A percentile compares a stretch with the other conserved stretches of the same genome.
phyloP scores from a whole-genome alignment of 1,284 basidiomycete species.

The Irpex rosettiformis region DNA sequence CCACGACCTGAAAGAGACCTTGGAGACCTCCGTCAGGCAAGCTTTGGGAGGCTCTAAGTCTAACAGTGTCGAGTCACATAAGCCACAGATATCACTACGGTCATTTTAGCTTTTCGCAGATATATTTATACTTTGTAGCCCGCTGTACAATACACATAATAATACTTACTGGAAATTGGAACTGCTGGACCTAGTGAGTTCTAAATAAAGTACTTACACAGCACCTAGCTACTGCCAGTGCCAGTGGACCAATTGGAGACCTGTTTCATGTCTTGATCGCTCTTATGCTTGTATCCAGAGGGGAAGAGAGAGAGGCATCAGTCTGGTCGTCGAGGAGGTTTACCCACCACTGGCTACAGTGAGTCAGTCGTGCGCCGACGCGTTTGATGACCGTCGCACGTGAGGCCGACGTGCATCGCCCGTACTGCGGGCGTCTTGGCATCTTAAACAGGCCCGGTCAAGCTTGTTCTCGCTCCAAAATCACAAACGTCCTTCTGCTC shows the following conservation, averaged over 20 bases:
- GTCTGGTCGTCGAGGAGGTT: not conserved
- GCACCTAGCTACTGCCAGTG: too few relatives aligned
- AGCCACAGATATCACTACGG: conserved; percentile 78
- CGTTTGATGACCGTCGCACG: not conserved
- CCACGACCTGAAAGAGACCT: conserved; percentile 49
- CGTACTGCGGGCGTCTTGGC: not conserved
- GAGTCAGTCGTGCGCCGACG: not conserved
- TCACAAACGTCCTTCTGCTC: not conserved
- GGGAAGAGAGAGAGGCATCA: too few relatives aligned
- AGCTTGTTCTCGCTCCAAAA: not conserved
- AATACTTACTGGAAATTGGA: not conserved
- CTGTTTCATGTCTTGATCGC: too few relatives aligned
- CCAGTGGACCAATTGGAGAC: too few relatives aligned
- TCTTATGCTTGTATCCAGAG: too few relatives aligned
- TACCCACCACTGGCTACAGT: too few relatives aligned
- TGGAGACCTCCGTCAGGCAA: conserved; percentile 81
- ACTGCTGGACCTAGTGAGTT: too few relatives aligned
- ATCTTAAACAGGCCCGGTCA: not conserved
- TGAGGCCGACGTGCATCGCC: not conserved
- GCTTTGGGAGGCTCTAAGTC: conserved; percentile 54
- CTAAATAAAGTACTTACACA: too few relatives aligned
- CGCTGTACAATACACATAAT: not conserved
- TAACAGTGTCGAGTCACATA: conserved; percentile 36
- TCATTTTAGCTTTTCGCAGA: conserved; percentile 47
- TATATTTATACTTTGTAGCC: not conserved